phyloP scores from a whole-genome alignment of 768 basidiomycete genomes.

The Chlorophyllum brunneum region DNA sequence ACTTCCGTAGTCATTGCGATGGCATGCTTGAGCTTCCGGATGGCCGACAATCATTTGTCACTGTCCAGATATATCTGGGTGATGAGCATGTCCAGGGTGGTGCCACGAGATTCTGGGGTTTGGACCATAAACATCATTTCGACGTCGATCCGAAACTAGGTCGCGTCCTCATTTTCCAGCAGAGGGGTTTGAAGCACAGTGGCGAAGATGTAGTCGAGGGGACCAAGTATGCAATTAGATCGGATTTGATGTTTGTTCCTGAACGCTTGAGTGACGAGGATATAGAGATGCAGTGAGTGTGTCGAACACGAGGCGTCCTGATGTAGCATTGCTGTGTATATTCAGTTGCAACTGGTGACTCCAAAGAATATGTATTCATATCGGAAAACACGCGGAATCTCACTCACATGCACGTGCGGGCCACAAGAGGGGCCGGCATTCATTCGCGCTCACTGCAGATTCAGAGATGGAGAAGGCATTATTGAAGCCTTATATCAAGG shows the following conservation, averaged over 20 bases:
- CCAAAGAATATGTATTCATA: not conserved
- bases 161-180: constrained; percentile 43
- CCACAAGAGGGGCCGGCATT: not conserved
- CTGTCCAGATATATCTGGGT: constrained; percentile 44
- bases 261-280: not conserved
- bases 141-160: constrained; percentile 42
- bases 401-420: not conserved
- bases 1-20: constrained; percentile 38
- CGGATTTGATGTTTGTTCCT: constrained; percentile 35
- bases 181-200: constrained; percentile 35
- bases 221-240: constrained; percentile 37
- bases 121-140: constrained; percentile 24
- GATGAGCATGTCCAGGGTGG: constrained; percentile 34
- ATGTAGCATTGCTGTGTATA: not conserved
- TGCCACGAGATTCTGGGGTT: constrained; percentile 34
- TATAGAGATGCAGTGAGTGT: not conserved
- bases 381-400: not conserved
- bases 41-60: constrained; percentile 34
- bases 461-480: not conserved
- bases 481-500: too few species aligned
- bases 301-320: not conserved
- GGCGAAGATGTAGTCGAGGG: constrained; percentile 38
- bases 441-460: too few species aligned
- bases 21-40: constrained; percentile 32
- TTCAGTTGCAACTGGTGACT: not conserved